phyloP scores from a whole-genome alignment of 2,329 filamentous ascomycete genomes.

The Penicillium digitatum region DNA sequence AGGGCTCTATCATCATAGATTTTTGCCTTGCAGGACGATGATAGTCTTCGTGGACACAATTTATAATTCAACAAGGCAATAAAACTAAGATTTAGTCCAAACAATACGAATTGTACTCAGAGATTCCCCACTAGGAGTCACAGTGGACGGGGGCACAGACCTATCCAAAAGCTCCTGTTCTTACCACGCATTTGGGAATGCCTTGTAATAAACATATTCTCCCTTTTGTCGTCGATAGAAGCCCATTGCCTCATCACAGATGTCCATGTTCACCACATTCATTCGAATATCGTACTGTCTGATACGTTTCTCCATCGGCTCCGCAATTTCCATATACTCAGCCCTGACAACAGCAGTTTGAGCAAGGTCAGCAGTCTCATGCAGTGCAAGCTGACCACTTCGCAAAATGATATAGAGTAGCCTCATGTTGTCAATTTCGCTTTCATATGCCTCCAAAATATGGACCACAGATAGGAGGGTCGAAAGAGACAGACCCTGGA shows the following conservation, averaged over 20 bases:
- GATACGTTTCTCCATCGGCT: slow-evolving; percentile 13
- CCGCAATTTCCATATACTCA: slow-evolving; percentile 15
- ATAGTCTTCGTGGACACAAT: background rate
- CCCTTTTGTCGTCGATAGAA: slow-evolving; percentile 1
- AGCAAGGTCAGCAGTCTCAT: slow-evolving; percentile 1
- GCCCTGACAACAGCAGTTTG: slow-evolving; percentile 3
- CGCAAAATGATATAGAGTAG: slow-evolving; percentile 16
- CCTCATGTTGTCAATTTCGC: slow-evolving; percentile 15
- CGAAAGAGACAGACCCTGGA: slow-evolving; percentile 15
- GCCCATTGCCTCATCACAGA: slow-evolving; percentile 11
- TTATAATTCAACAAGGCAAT: too few species aligned
- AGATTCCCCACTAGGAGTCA: background rate
- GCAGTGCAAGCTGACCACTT: slow-evolving; percentile 12
- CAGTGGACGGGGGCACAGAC: background rate
- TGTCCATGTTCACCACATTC: slow-evolving; percentile 16
- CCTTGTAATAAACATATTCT: slow-evolving; percentile 7
- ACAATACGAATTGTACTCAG: background rate
- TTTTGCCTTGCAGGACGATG: background rate
- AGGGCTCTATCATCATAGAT: background rate
- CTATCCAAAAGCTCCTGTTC: background rate
- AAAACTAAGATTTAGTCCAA: background rate
- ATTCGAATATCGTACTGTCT: slow-evolving; percentile 16
- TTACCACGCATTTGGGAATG: slow-evolving; percentile 5
- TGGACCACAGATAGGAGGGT: slow-evolving; percentile 17
- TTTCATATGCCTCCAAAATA: slow-evolving; percentile 20